Conservation (phyloP, 2,329 filamentous ascomycete species). For the Coniochaeta sp. region DNA sequence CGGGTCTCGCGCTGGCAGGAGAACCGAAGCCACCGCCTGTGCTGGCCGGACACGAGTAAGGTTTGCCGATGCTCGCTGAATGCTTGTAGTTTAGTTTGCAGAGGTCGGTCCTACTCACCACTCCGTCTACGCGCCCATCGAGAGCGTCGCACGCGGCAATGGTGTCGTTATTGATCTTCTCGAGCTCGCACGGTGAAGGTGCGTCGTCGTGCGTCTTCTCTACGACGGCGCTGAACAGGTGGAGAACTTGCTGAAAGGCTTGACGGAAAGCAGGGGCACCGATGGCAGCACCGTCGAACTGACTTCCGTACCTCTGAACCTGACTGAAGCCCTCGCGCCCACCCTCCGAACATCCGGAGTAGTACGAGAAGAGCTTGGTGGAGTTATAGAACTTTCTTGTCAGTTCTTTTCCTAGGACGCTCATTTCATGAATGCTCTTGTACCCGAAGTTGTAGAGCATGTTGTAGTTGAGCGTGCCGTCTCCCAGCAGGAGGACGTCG, state of each 20-base stretch:
- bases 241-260: conserved; percentile 35
- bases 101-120: conserved; percentile 16
- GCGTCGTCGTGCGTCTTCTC: conserved; percentile 28
- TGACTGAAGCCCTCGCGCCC: conserved; percentile 40
- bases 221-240: conserved; percentile 29
- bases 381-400: conserved; percentile 29
- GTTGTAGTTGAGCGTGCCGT: conserved; percentile 43
- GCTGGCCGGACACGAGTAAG: conserved; percentile 30
- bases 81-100: conserved; percentile 25
- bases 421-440: conserved; percentile 43
- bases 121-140: conserved; percentile 11
- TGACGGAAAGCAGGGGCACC: conserved; percentile 39
- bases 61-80: conserved; percentile 6
- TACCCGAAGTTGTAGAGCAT: conserved; percentile 41
- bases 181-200: conserved; percentile 22
- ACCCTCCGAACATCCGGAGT: conserved; percentile 46
- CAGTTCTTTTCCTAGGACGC: conserved; percentile 33
- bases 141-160: conserved; percentile 10
- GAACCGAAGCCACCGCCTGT: conserved; percentile 26
- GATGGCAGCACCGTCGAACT: conserved; percentile 37
- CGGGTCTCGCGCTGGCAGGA: conserved; percentile 9
- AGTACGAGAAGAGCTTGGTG: conserved; percentile 38
- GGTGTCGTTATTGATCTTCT: conserved; percentile 6
- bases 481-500: conserved; percentile 30
- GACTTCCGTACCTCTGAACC: conserved; percentile 39